Evolutionary conservation across 305 asterid species (phyloP), one percentile per base, ranked within the genome.

Genomic region (Caryopteris hybrid): DNA sequence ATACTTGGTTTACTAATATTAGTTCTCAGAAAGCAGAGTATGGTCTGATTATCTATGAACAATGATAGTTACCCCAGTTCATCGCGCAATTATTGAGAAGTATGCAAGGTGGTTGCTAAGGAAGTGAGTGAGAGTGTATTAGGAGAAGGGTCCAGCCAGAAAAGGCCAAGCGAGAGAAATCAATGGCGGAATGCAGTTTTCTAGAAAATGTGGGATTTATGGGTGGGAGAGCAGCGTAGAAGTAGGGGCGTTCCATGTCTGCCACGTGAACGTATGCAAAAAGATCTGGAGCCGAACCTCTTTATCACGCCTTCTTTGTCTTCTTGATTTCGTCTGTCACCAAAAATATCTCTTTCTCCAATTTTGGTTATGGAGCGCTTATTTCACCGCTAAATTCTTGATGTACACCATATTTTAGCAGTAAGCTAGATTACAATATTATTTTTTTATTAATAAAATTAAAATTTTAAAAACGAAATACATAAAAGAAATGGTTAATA

Each of bases 191-290:
- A 31, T 39, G 23, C 23, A 31, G n/a, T 16, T 12, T 31, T 11
- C 3, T 11, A 39, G 39, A 34, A 50, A 14, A 6, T 57, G 27
- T 41, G 66, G 72, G 62, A 34, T 22, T 59, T 71, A 47, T 78
- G 50, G 77, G 64, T 8, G 8, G 57, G 47, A 34, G 80, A 80
- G 80, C 73, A 1, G 60, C 76, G 76, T 71, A 20, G 76, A 62
- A 27, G 76, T 38, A 47, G 59, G 73, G 77, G 43, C 66, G 65
- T 47, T 47, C 51, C 82, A 75, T 71, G 78, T 60, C 55, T 66
- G 75, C 73, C 79, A 80, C 82, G 85, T 71, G 82, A 75, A 71
- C 64, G 61, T 27, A 22, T 13, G 63, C 54, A 22, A 55, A 17
- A n/a, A n/a, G 36, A 57, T 58, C 47, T 36, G 42, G 53, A 9